Evolutionary conservation across 2,329 filamentous ascomycete genomes (phyloP), one percentile per base, ranked within the genome.

Genomic region (Monosporascus sp.): DNA sequence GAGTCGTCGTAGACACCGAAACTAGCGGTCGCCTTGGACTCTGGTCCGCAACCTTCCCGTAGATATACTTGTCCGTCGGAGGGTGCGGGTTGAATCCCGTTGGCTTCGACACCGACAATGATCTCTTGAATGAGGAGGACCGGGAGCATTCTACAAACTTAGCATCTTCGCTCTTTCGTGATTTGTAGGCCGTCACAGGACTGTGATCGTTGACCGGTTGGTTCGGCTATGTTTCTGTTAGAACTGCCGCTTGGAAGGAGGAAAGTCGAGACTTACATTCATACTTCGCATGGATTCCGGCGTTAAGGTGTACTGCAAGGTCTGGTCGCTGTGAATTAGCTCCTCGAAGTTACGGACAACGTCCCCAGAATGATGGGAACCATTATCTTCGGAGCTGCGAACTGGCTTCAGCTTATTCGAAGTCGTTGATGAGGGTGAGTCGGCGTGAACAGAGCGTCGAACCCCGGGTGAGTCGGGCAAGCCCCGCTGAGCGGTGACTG

Each of bases 281-380:
- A 89, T 84, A 58, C 89, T 81, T 55, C 88, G 85, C 81, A 93
- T 89, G 60, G 80, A 89, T 64, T 88, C 84, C 0, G 89, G 89
- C 0, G 89, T 94, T 27, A 93, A 75, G 2, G 89, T 93, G 67
- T 88, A 93, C 61, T 89, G 89, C 44, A 93, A 85, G 1, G 89
- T 93, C 65, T 91, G 83, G 61, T 90, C 86, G 67, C 89, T 91
- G 52, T 89, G 83, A 57, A 94, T 92, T 49, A 93, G 76, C 60
- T 91, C 81, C 64, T 94, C 89, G 62, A 94, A 86, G 60, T 88
- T 84, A 47, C 80, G 82, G 9, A 82, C 80, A 48, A 86, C 81
- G 53, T 85, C 81, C 46, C 82, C 81, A 6, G 74, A 71, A 6
- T 72, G 74, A 52, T 65, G 76, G 18, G 66, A 65, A 24, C 69